Evolutionary conservation across 768 basidiomycete genomes (phyloP), one percentile per base, ranked within the genome.

Genomic region (Dentipellis fragilis): DNA sequence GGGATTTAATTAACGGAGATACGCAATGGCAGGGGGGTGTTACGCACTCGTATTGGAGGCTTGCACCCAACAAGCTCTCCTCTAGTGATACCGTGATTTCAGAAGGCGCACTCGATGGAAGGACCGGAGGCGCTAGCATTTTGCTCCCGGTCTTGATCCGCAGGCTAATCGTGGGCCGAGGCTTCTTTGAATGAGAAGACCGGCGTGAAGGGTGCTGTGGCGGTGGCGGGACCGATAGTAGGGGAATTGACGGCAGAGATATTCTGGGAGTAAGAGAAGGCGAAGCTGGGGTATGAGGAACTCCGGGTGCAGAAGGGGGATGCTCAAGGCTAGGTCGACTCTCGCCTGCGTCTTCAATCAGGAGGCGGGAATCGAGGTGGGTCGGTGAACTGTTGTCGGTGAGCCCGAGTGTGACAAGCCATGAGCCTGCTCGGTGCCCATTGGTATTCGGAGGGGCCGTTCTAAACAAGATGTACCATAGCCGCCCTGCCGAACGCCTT

Each of bases 351-450:
- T 23, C 22, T 6, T 8, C 22, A 22, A 49, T 29, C 1, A 49
- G 10, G 48, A 49, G 48, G 8, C 48, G 48, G 19, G 48, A 49
- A 11, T 49, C 21, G 8, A 49, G 21, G 22, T 35, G 29, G 1
- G 48, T 49, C 11, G 48, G 48, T 5, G 21, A 23, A 10, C 48
- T 49, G 22, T 49, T 12, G 21, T 60, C 59, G 35, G 36, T 12
- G 10, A 60, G 58, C 19, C 59, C 57, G 4, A 60, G 57, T 19
- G 54, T 42, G 51, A 59, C 16, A 19, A 60, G 19, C 59, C 59
- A 60, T 34, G 59, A 58, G 29, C 57, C 57, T 23, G 37, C 16
- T 34, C 48, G 59, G 11, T 17, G 38, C 21, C 0, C 38, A 5
- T n/a, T 34, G 4, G 19, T 9, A 8, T 12, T 37, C n/a, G 4